These are phyloP conservation scores for Pyrenochaeta sp. DNA, from an alignment of 2,329 filamentous ascomycete species.

Conservation along the genomic window DNA sequence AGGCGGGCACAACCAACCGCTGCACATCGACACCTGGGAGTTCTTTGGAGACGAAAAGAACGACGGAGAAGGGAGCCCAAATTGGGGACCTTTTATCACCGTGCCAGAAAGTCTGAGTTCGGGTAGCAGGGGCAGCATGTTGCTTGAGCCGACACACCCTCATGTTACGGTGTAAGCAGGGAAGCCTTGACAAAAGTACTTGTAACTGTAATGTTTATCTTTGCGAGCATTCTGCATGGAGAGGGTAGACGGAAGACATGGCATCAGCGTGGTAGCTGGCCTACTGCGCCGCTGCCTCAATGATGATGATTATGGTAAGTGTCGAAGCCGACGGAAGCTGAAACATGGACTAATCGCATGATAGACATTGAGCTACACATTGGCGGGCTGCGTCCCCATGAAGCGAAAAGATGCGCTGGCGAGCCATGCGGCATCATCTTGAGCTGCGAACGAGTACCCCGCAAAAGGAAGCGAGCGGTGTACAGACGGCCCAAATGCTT, in stretches of 20 bases:
- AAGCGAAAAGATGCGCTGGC: background rate
- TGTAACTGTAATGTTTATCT: slow-evolving; percentile 14
- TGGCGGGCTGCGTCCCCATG: background rate
- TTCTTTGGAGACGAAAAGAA: slow-evolving; percentile 24
- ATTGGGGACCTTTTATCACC: slow-evolving; percentile 45
- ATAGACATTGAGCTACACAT: background rate
- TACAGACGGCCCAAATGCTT: background rate
- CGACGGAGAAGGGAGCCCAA: slow-evolving; percentile 19
- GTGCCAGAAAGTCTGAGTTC: slow-evolving; percentile 40
- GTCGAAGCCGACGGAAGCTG: background rate
- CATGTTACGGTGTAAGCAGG: slow-evolving; percentile 23
- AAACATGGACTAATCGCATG: background rate
- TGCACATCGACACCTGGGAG: slow-evolving; percentile 29
- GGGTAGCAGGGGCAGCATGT: slow-evolving; percentile 26
- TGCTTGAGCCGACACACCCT: slow-evolving; percentile 21
- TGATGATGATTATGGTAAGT: slow-evolving; percentile 10
- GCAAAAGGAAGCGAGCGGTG: slow-evolving; percentile 6
- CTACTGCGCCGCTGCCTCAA: slow-evolving; percentile 22
- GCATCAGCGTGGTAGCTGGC: slow-evolving; percentile 29
- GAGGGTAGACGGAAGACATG: background rate
- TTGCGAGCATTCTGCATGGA: background rate
- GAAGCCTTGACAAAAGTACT: slow-evolving; percentile 1
- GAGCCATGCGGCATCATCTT: background rate
- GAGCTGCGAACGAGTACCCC: background rate
- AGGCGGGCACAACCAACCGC: slow-evolving; percentile 21